Evolutionary conservation across 495 filamentous ascomycete species (phyloP), one percentile per base, ranked within the genome.

Genomic region (Trichoderma asperelloides): DNA sequence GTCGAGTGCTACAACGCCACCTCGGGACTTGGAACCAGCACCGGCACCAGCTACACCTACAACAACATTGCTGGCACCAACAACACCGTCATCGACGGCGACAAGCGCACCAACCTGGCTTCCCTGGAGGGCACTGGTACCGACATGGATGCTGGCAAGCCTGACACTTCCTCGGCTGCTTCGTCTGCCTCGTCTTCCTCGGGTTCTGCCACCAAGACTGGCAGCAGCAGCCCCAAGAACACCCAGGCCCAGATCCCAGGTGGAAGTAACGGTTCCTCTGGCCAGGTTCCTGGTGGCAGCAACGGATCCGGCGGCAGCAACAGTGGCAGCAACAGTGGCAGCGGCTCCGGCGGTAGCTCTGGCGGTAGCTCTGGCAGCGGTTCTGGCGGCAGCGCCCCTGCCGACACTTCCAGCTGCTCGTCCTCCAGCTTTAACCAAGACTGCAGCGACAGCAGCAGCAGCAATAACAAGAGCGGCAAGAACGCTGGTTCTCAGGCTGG

Each of bases 1-100:
- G 87, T 98, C 23, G 74, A 91, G 67, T 98, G 95, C 88, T 98
- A 91, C 79, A 79, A 91, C 69, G 83, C 91, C 23, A 87, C 88
- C 16, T 74, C 75, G 16, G 67, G 70, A 3, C 83, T 81, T 1
- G 87, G 85, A 57, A 86, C 86, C 65, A 87, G 86, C 73, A 82
- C 81, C 62, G 80, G 79, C 28, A 84, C 82, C 65, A 87, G 89
- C 30, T 98, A 98, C 81, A 81, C 87, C 68, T 96, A 91, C 80
- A 88, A 85, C 70, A 74, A 85, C 72, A 74, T 75, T 21, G 73
- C 79, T 1, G 92, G 84, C 64, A 84, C 90, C 40, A 91, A 97
- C 77, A 78, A 86, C 78, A 89, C 91, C 13, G 82, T 98, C 63
- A 81, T 86, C 49, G 86, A 92, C 72, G 87, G 88, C 71, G 78